Conservation (phyloP, 495 filamentous ascomycete species). For the Penicillium atrosanguineum region DNA sequence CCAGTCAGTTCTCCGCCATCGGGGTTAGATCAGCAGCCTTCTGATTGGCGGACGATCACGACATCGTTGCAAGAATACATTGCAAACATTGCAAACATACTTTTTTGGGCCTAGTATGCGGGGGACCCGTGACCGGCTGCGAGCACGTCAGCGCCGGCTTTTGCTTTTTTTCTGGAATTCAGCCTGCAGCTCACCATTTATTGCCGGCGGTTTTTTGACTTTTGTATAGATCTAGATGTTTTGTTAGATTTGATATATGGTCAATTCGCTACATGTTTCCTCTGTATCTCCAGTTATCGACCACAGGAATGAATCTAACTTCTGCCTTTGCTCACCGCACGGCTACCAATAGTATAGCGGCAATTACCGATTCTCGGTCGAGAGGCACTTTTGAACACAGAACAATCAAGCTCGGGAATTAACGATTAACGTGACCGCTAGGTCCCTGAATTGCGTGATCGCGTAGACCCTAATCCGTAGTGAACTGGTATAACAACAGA, state of each 20-base stretch:
- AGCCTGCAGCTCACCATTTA: not conserved
- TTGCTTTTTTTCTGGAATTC: conserved; percentile 14
- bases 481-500: too few relatives aligned
- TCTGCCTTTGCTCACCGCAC: not conserved
- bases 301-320: not conserved
- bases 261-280: too few relatives aligned
- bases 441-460: conserved; percentile 7
- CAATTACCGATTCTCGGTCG: conserved; percentile 25
- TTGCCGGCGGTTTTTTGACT: not conserved
- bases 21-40: conserved; percentile 38
- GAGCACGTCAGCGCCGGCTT: conserved; percentile 39
- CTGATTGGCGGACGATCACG: conserved; percentile 49
- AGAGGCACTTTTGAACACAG: not conserved
- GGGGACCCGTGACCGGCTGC: conserved; percentile 32
- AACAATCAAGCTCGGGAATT: not conserved
- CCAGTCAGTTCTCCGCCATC: conserved; percentile 40
- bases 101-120: conserved; percentile 25
- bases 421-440: not conserved
- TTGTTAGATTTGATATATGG: not conserved
- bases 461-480: not conserved
- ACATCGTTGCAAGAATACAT: conserved; percentile 44
- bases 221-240: not conserved
- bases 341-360: conserved; percentile 19
- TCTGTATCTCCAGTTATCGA: not conserved
- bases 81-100: conserved; percentile 32